Evolutionary conservation across 371 early-diverging fungal species (phyloP), one percentile per base, ranked within the genome.

Genomic region (Mucor piriformis): DNA sequence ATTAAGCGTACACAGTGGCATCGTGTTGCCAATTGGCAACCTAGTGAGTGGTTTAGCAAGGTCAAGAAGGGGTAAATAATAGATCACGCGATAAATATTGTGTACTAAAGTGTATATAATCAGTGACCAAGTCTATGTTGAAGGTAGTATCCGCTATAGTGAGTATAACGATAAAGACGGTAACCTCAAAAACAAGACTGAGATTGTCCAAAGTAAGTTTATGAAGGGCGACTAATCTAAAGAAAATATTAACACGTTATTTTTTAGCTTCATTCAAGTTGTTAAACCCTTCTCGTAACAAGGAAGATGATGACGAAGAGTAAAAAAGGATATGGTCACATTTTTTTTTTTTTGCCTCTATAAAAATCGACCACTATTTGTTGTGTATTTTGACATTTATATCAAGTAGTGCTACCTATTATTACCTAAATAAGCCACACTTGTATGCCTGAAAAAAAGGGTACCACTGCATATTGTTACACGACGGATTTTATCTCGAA

Each of bases 1-100:
- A 65, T 85, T 57, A 81, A 82, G 65, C 76, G 74, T 21, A 85
- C 85, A 13, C 85, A 85, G 61, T 85, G 85, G 85, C 85, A 85
- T 59, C 82, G 83, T 35, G 64, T 85, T 59, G 61, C 69, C 15
- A 75, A 75, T 5, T 85, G 83, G 83, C 66, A 74, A 37, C 56
- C 72, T 32, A 67, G 67, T 37, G 62, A 74, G 1, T 81, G 72
- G 72, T 67, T 82, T 34, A 72, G 69, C 7, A 72, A 75, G 27
- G 68, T 85, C 33, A 81, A 81, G 65, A 83, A 82, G 59, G 85
- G 81, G 81, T 81, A 70, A 63, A 34, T 4, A 3, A 37, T n/a
- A n/a, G n/a, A n/a, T n/a, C n/a, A n/a, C n/a, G n/a, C n/a, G n/a
- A n/a, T n/a, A n/a, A n/a, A n/a, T n/a, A n/a, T n/a, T n/a, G n/a